Evolutionary conservation across 2,329 filamentous ascomycete species (phyloP).

Genomic region (Beauveria varroae): DNA sequence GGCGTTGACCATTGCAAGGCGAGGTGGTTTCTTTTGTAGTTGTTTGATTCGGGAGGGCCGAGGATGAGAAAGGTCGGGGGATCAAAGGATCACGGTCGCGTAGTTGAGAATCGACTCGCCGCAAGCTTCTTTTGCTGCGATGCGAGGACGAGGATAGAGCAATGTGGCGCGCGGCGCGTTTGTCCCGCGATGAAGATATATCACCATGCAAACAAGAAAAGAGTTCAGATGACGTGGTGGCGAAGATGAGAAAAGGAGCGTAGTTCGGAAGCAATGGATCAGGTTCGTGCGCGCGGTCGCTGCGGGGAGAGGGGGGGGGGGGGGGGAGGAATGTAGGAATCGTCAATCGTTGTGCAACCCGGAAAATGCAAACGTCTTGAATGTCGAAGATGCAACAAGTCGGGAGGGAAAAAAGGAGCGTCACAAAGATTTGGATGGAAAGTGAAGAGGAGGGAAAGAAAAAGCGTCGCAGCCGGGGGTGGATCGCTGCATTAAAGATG

Average conservation of each 20-base stretch:
- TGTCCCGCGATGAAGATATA: neutral
- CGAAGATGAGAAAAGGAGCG: neutral
- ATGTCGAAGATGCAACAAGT: neutral
- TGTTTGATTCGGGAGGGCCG: no score
- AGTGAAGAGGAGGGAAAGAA: neutral
- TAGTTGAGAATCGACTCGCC: neutral
- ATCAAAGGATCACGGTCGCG: neutral
- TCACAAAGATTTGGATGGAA: neutral
- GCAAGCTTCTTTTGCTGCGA: neutral
- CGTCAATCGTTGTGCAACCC: neutral
- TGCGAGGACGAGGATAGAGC: neutral
- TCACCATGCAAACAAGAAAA: neutral
- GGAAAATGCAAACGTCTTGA: neutral
- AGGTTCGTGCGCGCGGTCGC: neutral
- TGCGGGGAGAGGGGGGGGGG: neutral
- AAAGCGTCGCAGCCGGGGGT: neutral
- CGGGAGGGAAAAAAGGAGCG: neutral
- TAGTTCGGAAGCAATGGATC: neutral
- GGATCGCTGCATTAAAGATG: slow-evolving; percentile 2
- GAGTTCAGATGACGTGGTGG: neutral
- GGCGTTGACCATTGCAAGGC: slow-evolving; percentile 32
- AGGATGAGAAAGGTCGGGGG: no score
- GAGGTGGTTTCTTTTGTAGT: neutral
- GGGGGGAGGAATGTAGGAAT: no score
- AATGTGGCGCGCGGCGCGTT: neutral